Evolutionary conservation across 306 rosid species (phyloP).

Genomic region (Citrullus amarus): DNA sequence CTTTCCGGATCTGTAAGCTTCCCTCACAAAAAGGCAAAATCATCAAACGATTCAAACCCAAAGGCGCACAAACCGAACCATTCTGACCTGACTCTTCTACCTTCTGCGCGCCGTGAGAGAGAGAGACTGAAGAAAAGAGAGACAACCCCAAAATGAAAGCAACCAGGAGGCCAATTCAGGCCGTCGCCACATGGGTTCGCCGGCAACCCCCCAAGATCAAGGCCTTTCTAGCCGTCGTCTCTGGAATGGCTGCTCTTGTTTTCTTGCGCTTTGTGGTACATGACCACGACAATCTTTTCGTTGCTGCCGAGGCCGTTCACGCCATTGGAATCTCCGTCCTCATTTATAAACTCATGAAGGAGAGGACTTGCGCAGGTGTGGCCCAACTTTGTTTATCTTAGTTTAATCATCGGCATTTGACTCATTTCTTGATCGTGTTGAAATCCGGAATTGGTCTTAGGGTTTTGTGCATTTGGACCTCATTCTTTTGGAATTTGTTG

Average conservation of each 20-base stretch:
- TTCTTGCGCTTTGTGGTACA: conserved; percentile 45
- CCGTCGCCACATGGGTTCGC: conserved; percentile 44
- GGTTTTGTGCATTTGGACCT: not conserved
- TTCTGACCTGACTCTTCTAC: too few species aligned
- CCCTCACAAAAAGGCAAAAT: not conserved
- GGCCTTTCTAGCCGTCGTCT: conserved; percentile 37
- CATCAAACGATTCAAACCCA: not conserved
- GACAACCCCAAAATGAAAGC: conserved; percentile 28
- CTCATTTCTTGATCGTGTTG: not conserved
- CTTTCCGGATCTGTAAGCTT: not conserved
- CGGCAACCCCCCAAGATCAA: conserved; percentile 61
- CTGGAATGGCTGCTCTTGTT: conserved; percentile 28
- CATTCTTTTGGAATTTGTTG: not conserved
- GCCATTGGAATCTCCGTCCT: conserved; percentile 57
- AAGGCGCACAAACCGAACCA: not conserved
- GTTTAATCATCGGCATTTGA: not conserved
- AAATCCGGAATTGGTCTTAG: not conserved
- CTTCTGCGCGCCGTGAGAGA: not conserved
- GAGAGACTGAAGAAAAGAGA: not conserved
- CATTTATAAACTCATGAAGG: conserved; percentile 55
- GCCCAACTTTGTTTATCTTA: not conserved
- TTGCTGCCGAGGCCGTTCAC: conserved; percentile 58
- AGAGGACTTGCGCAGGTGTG: conserved; percentile 57
- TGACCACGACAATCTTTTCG: conserved; percentile 59
- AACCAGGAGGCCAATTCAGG: conserved; percentile 33